These are phyloP conservation scores for Funneliformis caledonium DNA, from an alignment of 371 early-diverging fungal species.

Conservation along the genomic window DNA sequence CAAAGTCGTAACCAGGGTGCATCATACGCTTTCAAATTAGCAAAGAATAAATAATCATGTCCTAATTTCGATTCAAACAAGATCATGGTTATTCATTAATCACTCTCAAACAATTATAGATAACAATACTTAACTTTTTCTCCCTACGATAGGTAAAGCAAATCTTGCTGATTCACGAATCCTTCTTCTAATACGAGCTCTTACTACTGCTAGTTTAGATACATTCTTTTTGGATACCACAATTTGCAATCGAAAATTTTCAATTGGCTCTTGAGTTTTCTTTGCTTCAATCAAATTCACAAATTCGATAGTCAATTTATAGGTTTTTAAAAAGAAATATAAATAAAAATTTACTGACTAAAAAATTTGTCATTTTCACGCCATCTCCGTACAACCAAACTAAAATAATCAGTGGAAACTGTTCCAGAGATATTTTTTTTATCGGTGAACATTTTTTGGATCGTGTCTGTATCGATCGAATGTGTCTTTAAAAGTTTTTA, in stretches of 20 bases:
- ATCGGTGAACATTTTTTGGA: background rate
- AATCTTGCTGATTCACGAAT: slow-evolving; percentile 16
- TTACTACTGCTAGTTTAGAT: slow-evolving; percentile 22
- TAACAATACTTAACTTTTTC: background rate
- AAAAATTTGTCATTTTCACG: slow-evolving; percentile 3
- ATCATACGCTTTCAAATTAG: background rate
- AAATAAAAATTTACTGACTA: background rate
- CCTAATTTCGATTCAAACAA: slow-evolving; percentile 8
- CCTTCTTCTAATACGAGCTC: slow-evolving; percentile 6
- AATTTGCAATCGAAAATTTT: slow-evolving; percentile 21
- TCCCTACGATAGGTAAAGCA: slow-evolving; percentile 10
- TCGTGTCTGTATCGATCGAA: slow-evolving; percentile 10
- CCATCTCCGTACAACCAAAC: slow-evolving; percentile 1
- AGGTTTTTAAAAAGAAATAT: background rate
- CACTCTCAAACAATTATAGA: background rate
- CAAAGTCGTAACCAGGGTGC: slow-evolving; percentile 16
- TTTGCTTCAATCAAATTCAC: background rate
- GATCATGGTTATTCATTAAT: background rate
- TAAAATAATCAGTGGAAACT: background rate
- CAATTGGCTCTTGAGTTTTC: slow-evolving; percentile 14
- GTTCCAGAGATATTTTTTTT: background rate
- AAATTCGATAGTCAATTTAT: background rate
- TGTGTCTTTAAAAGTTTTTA: slow-evolving; percentile 3
- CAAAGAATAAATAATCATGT: slow-evolving; percentile 28
- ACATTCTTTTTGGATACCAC: slow-evolving; percentile 22